Evolutionary conservation across 768 basidiomycete genomes (phyloP).

Genomic region (Sporobolomyces pararoseus): DNA sequence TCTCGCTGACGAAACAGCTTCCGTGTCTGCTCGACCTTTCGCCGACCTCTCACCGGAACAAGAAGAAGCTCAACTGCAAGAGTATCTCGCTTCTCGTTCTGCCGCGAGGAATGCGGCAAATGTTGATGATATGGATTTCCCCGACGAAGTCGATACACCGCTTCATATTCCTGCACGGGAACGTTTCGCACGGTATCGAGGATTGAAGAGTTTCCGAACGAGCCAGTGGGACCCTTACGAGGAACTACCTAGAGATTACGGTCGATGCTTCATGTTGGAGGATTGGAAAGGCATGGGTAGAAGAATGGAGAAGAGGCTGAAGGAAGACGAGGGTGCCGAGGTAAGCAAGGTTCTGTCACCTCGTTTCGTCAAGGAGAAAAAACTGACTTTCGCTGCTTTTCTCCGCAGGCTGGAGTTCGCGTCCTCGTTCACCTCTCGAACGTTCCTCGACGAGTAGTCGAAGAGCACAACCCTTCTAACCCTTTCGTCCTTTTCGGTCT

Average conservation of each 20-base stretch:
- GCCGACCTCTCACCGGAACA: conserved; percentile 77
- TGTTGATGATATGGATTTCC: conserved; percentile 78
- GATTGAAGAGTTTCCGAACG: conserved; percentile 85
- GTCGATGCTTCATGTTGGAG: conserved; percentile 92
- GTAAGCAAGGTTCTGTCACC: conserved; percentile 54
- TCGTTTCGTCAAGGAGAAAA: no score
- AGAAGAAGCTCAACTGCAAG: conserved; percentile 68
- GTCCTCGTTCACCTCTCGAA: conserved; percentile 72
- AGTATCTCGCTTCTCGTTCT: conserved; percentile 48
- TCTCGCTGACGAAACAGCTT: conserved; percentile 55
- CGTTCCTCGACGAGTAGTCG: conserved; percentile 64
- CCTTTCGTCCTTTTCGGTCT: conserved; percentile 74
- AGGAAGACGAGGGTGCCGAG: conserved; percentile 67
- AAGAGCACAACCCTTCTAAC: conserved; percentile 46
- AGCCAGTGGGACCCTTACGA: conserved; percentile 98
- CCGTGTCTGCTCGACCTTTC: conserved; percentile 39
- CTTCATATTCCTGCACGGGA: conserved; percentile 70
- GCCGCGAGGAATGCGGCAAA: conserved; percentile 63
- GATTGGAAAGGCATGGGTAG: conserved; percentile 83
- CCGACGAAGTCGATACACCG: conserved; percentile 94
- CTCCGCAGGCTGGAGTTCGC: conserved; percentile 67
- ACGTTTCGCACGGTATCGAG: conserved; percentile 88
- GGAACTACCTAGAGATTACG: conserved; percentile 89
- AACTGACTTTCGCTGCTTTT: not conserved
- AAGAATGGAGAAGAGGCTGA: conserved; percentile 59